phyloP scores from a whole-genome alignment of 2,329 filamentous ascomycete genomes.

The Ceratocystis papillata region DNA sequence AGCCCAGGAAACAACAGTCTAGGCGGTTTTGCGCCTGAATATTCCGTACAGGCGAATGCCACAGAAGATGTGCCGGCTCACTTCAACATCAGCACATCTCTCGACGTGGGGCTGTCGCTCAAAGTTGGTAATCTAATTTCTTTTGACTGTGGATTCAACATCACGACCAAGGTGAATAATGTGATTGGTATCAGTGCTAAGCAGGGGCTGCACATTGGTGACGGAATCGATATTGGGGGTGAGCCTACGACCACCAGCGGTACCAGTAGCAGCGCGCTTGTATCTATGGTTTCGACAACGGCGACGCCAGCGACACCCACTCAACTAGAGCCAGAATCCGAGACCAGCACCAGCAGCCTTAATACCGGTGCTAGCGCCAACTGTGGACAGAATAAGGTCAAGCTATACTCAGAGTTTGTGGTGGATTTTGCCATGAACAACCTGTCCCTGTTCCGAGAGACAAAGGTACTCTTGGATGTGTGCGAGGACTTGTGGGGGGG shows the following conservation, averaged over 20 bases:
- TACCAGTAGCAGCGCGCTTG: not conserved
- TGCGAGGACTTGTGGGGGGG: conserved; percentile 14
- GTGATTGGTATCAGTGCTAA: conserved; percentile 12
- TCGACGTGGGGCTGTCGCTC: conserved; percentile 14
- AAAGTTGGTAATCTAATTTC: conserved; percentile 3
- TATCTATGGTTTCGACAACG: not conserved
- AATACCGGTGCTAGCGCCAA: not conserved
- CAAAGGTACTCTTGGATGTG: conserved; percentile 14
- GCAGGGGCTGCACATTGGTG: conserved; percentile 5
- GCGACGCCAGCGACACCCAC: not conserved
- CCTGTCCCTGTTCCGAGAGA: conserved; percentile 10
- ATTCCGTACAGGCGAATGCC: conserved; percentile 10
- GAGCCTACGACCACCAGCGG: not conserved
- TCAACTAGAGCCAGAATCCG: not conserved
- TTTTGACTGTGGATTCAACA: conserved; percentile 12
- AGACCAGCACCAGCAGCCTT: no score
- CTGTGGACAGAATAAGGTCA: conserved; percentile 17
- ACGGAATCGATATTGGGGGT: not conserved
- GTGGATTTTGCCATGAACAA: conserved; percentile 16
- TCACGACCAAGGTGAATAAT: conserved; percentile 13
- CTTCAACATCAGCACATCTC: conserved; percentile 19
- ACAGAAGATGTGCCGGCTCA: conserved; percentile 17
- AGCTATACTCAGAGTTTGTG: conserved; percentile 20
- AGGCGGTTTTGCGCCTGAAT: conserved; percentile 11
- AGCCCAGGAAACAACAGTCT: conserved; percentile 2